Evolutionary conservation across 441 rosid species (phyloP).

Genomic region (Brassica balearica): DNA sequence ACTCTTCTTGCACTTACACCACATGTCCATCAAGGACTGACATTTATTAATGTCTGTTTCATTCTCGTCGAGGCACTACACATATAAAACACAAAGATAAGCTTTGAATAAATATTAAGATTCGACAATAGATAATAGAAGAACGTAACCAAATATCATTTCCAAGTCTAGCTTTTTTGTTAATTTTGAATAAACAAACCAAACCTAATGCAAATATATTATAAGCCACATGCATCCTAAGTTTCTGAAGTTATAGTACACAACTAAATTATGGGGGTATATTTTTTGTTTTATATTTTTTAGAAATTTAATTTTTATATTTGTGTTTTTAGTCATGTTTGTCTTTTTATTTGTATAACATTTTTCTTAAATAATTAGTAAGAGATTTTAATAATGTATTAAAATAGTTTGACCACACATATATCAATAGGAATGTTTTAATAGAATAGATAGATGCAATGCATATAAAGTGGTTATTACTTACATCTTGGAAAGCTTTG

Average conservation of each 20-base stretch:
- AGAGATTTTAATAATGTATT: no score
- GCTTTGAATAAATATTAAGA: background rate
- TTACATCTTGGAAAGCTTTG: constrained; percentile 8
- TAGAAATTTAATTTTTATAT: no score
- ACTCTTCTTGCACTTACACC: background rate
- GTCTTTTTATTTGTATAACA: no score
- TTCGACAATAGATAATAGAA: background rate
- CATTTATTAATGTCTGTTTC: constrained; percentile 1
- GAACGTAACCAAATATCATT: background rate
- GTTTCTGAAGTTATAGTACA: no score
- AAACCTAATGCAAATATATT: background rate
- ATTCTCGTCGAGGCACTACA: background rate
- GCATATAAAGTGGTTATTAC: background rate
- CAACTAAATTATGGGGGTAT: no score
- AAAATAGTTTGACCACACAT: no score
- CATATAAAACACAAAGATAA: background rate
- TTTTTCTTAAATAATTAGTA: no score
- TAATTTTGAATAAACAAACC: background rate
- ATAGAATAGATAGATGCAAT: no score
- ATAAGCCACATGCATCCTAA: no score
- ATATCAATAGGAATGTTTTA: no score
- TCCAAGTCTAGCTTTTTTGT: background rate
- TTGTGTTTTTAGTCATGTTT: no score
- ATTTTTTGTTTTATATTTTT: no score
- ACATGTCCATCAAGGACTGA: background rate